These are phyloP conservation scores for Kwoniella shandongensis DNA, from an alignment of 768 basidiomycete species.

Conservation along the genomic window DNA sequence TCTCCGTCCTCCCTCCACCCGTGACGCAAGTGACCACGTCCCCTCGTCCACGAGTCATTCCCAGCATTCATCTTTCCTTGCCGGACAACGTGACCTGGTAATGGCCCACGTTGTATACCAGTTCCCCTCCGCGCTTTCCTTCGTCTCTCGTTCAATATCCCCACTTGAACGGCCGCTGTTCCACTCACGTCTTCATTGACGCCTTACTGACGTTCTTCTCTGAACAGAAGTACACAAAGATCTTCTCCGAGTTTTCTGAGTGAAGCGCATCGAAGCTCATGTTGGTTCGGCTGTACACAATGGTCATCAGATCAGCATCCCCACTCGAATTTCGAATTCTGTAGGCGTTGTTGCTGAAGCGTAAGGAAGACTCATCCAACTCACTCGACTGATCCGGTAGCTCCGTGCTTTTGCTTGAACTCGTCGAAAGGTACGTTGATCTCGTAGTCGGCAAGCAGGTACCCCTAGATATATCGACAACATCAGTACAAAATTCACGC, in stretches of 20 bases:
- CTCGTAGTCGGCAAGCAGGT: constrained; percentile 90
- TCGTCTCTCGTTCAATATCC: too few relatives aligned
- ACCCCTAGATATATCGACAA: constrained; percentile 65
- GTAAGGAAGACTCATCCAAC: constrained; percentile 49
- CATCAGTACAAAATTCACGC: too few relatives aligned
- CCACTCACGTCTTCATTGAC: constrained; percentile 89
- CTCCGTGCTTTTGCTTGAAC: constrained; percentile 73
- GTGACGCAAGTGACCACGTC: too few relatives aligned
- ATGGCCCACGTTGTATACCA: too few relatives aligned
- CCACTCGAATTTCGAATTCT: too few relatives aligned
- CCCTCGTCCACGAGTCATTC: too few relatives aligned
- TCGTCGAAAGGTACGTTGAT: constrained; percentile 78
- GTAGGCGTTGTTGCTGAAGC: too few relatives aligned
- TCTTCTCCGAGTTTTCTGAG: constrained; percentile 68
- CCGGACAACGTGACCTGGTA: too few relatives aligned
- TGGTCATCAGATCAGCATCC: neutral
- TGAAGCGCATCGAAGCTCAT: constrained; percentile 89
- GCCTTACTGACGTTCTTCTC: constrained; percentile 94
- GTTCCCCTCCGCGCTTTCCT: too few relatives aligned
- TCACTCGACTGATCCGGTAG: constrained; percentile 78
- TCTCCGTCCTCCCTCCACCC: too few relatives aligned
- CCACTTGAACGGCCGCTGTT: too few relatives aligned
- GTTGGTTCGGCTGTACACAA: constrained; percentile 69
- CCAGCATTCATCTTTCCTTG: too few relatives aligned
- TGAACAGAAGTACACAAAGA: constrained; percentile 94